Evolutionary conservation across 2,329 filamentous ascomycete species (phyloP).

Genomic region (Colletotrichum tabaci): DNA sequence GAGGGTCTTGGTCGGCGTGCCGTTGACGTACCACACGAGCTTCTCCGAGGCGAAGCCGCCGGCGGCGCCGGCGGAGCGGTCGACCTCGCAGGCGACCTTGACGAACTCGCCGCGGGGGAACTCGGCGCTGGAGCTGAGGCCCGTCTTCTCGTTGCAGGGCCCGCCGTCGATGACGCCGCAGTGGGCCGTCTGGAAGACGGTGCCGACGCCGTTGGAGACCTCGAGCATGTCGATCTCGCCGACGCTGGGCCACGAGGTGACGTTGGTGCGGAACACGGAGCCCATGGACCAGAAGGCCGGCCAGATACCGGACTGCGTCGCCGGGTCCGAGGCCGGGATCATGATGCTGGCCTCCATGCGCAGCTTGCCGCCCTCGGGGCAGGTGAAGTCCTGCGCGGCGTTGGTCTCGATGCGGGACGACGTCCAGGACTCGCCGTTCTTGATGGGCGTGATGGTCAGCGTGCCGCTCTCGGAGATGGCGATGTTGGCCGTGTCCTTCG

Average conservation of each 20-base stretch:
- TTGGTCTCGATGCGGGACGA: constrained; percentile 61
- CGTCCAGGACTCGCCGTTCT: constrained; percentile 55
- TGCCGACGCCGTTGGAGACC: constrained; percentile 55
- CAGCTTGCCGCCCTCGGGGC: constrained; percentile 51
- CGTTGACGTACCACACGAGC: constrained; percentile 55
- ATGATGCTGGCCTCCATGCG: constrained; percentile 57
- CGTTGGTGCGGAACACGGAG: constrained; percentile 54
- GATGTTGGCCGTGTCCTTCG: constrained; percentile 56
- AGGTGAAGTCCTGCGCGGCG: constrained; percentile 52
- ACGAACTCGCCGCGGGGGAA: constrained; percentile 52
- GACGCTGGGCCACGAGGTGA: constrained; percentile 57
- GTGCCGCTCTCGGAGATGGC: constrained; percentile 51
- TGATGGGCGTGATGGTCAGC: constrained; percentile 47
- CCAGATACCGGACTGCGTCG: constrained; percentile 59
- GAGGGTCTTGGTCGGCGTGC: constrained; percentile 47
- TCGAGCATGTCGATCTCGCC: constrained; percentile 64
- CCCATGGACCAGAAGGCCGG: constrained; percentile 64
- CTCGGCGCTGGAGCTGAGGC: constrained; percentile 47
- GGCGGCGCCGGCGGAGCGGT: constrained; percentile 45
- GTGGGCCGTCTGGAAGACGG: constrained; percentile 57
- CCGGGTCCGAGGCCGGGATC: constrained; percentile 49
- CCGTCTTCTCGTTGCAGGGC: constrained; percentile 58
- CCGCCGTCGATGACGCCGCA: constrained; percentile 58
- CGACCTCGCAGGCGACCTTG: constrained; percentile 52
- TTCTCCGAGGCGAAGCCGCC: constrained; percentile 49